Evolutionary conservation across 352 stramenopile species (phyloP), one percentile per base, ranked within the genome.

Genomic region (Phytophthora gonapodyides): DNA sequence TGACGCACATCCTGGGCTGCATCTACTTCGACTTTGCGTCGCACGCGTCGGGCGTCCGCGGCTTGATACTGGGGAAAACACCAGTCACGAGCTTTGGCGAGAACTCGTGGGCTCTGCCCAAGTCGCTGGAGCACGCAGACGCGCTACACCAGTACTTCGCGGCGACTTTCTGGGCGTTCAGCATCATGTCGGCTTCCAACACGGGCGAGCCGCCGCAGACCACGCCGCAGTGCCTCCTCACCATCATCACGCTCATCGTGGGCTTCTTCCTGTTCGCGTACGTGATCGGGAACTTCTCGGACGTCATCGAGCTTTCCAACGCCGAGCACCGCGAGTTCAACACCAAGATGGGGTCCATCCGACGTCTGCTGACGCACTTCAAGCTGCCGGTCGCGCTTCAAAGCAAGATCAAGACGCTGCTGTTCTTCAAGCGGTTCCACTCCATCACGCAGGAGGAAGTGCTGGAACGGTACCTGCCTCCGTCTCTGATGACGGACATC

Each of bases 231-330:
- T 75, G 66, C 10, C 12, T 85, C 1, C 84, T 90, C 43, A 78
- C 67, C 0, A 78, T 86, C 7, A 33, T 77, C 0, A 80, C 74
- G 0, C 61, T 86, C n/a, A 61, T 63, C 9, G 48, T 51, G 15
- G 80, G 80, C 0, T 74, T 90, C 36, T 83, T 80, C 42, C 46
- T 90, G 40, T 80, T 87, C 30, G 69, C 80, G 8, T 90, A 88
- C 41, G 57, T 87, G 10, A 67, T 90, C 3, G 80, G 80, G 1
- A 90, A 87, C 16, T 58, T 88, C 10, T 56, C 71, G 0, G 78
- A 90, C 43, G 68, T 88, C 8, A 69, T 82, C 11, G 73, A 84
- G 52, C 56, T 88, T 0, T 45, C 69, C 0, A 77, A 76, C 21
- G 69, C 76, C 24, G 77, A 87, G 19, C 76, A 64, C 7, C 69